Base-by-base conservation (phyloP, 331 rosid genomes). In the Acacia pycnantha region DNA sequence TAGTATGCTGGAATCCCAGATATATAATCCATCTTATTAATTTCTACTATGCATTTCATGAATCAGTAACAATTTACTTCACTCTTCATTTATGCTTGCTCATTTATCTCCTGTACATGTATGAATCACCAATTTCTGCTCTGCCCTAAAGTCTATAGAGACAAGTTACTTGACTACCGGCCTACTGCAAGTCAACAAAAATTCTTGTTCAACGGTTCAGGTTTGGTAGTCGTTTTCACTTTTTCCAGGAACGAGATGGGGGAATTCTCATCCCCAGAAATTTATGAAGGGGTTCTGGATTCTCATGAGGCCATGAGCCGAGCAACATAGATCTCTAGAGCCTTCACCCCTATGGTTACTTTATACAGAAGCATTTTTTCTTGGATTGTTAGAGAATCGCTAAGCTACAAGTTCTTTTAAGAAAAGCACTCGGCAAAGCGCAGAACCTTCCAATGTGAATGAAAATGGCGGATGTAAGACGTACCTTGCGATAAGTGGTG, bases 401-500 rank as follows among this genome's bases (percentile, higher is more conserved):
- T 14, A 3, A 24, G 51, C 3, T 24, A 71, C 14, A 15, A 44
- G 35, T 46, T 46, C 14, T 44, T 16, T 47, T 0, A 14, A 41
- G 26, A 59, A 54, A 76, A 76, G 5, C 79, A 59, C 71, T 70
- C n/a, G 7, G 11, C 8, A 24, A 48, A 19, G 65, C 6, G 2
- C 21, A 64, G 70, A 10, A 56, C 54, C 27, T 43, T 67, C 15
- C 53, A 31, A 51, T 7, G 40, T 0, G 15, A 8, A 4, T 14
- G 75, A 8, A 14, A 21, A 5, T 70, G 35, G 51, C 19, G 74
- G 51, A 22, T 70, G 21, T n/a, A 12, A 40, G 48, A 62, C 8
- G 14, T 83, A 95, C 99, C 98, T 95, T 95, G 18, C 99, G 87
- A 72, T 95, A 95, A n/a, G 99, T 95, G 77, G 99, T 95, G 29